Conservation (phyloP, 1,284 basidiomycete genomes). For the Ganoderma multipileum region DNA sequence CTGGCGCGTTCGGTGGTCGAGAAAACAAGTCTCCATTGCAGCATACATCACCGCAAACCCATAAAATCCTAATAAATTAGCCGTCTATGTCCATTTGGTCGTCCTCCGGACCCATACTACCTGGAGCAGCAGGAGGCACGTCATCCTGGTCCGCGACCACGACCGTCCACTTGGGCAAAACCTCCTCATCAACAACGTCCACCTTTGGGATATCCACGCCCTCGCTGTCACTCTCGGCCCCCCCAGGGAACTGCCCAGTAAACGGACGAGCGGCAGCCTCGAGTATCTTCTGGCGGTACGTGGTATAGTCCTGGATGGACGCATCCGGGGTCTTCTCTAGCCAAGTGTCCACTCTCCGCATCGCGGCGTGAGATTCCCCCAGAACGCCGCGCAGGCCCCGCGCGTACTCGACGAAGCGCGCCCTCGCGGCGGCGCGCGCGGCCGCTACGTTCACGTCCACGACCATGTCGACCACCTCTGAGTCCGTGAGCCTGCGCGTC, state of each 20-base stretch:
- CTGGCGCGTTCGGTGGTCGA: too few relatives aligned
- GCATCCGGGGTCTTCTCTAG: constrained; percentile 91
- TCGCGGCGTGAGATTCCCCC: constrained; percentile 81
- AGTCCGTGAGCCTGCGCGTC: constrained; percentile 97
- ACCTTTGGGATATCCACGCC: background rate
- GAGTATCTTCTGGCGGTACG: constrained; percentile 96
- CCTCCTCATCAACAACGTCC: background rate
- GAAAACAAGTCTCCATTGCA: too few relatives aligned
- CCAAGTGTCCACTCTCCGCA: constrained; percentile 90
- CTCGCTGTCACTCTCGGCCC: background rate
- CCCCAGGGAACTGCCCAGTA: background rate
- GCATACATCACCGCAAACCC: background rate
- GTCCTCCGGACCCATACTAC: background rate
- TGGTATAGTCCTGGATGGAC: constrained; percentile 95
- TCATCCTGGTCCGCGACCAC: too few relatives aligned
- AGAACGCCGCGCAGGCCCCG: constrained; percentile 97
- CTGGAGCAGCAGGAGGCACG: too few relatives aligned
- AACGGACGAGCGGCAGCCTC: constrained; percentile 69
- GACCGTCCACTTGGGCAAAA: background rate
- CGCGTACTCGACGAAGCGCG: constrained; percentile 89
- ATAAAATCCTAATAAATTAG: background rate
- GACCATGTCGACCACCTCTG: constrained; percentile 81
- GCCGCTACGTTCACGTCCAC: constrained; percentile 85
- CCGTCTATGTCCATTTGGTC: too few relatives aligned
- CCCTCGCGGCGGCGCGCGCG: constrained; percentile 88